phyloP scores from a whole-genome alignment of 2,329 filamentous ascomycete species.

The Samsoniella hepiali region DNA sequence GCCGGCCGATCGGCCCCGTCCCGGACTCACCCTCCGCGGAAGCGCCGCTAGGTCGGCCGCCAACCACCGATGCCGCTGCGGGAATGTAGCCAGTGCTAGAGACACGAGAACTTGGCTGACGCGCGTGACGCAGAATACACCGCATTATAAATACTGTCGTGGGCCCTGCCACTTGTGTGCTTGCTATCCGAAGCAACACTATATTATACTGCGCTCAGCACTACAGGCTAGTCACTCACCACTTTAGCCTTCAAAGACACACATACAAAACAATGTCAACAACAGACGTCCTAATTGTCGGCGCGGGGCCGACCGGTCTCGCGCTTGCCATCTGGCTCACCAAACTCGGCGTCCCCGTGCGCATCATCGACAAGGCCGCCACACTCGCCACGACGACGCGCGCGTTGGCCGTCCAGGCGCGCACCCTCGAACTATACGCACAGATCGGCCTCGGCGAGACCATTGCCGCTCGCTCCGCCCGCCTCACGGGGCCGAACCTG shows the following conservation, averaged over 20 bases:
- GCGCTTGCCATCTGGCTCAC: constrained; percentile 18
- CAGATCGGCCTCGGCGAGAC: constrained; percentile 9
- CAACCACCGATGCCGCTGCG: neutral
- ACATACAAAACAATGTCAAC: neutral
- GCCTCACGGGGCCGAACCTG: constrained; percentile 6
- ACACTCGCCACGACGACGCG: constrained; percentile 10
- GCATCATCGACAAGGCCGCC: constrained; percentile 16
- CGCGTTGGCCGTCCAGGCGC: constrained; percentile 11
- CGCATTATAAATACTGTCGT: neutral
- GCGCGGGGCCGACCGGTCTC: constrained; percentile 17
- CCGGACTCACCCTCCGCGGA: constrained; percentile 6
- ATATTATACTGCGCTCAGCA: neutral
- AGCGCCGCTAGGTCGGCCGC: neutral
- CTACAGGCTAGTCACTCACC: too few species aligned
- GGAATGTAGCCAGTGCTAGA: too few species aligned
- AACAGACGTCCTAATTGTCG: constrained; percentile 16
- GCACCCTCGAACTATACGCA: constrained; percentile 15
- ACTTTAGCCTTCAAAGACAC: too few species aligned
- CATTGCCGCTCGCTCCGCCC: neutral
- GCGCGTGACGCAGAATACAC: neutral
- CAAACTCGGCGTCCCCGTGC: constrained; percentile 9
- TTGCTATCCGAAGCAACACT: neutral
- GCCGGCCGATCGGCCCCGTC: neutral
- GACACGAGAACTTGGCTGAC: neutral
- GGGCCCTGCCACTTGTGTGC: neutral